phyloP scores from a whole-genome alignment of 163 green algal species.

The Scenedesmus sp. region DNA sequence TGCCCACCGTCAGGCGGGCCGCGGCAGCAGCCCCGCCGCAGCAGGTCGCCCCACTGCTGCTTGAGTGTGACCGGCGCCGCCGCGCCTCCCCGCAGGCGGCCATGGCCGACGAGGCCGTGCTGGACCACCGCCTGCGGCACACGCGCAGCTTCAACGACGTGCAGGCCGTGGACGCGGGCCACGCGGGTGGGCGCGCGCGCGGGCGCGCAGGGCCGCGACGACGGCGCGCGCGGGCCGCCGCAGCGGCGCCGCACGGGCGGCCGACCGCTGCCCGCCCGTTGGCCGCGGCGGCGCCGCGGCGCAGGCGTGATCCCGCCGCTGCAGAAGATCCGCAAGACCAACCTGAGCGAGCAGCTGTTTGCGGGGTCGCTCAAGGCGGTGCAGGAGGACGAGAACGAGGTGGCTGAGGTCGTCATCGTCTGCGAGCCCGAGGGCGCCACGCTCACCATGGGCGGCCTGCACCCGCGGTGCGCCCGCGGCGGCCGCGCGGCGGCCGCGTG shows the following conservation, averaged over 20 bases:
- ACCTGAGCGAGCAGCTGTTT: not conserved
- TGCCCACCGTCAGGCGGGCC: too few relatives aligned
- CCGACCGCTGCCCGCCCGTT: too few relatives aligned
- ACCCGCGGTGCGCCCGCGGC: constrained; percentile 63
- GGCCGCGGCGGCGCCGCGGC: too few relatives aligned
- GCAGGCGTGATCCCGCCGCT: too few relatives aligned
- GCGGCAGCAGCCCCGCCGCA: too few relatives aligned
- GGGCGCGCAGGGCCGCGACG: too few relatives aligned
- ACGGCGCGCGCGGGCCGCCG: too few relatives aligned
- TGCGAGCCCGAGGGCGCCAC: constrained; percentile 91
- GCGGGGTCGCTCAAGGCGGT: constrained; percentile 30
- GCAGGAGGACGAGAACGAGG: constrained; percentile 48
- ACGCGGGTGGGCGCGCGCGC: too few relatives aligned
- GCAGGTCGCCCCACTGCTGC: too few relatives aligned
- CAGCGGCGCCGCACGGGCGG: too few relatives aligned
- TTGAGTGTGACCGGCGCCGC: too few relatives aligned
- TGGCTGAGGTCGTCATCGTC: constrained; percentile 84
- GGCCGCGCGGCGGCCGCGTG: too few relatives aligned
- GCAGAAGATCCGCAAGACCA: constrained; percentile 30
- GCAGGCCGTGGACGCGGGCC: constrained; percentile 27
- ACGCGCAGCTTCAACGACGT: constrained; percentile 42
- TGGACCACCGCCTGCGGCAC: constrained; percentile 5
- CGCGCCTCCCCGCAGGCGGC: constrained; percentile 6
- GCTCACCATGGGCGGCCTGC: constrained; percentile 94
- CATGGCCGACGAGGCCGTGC: not conserved